A percentile compares a stretch with the other conserved stretches of the same genome.
These are phyloP conservation scores for Acmispon strigosus DNA, from an alignment of 306 rosid genomes.

Conservation along the genomic window DNA sequence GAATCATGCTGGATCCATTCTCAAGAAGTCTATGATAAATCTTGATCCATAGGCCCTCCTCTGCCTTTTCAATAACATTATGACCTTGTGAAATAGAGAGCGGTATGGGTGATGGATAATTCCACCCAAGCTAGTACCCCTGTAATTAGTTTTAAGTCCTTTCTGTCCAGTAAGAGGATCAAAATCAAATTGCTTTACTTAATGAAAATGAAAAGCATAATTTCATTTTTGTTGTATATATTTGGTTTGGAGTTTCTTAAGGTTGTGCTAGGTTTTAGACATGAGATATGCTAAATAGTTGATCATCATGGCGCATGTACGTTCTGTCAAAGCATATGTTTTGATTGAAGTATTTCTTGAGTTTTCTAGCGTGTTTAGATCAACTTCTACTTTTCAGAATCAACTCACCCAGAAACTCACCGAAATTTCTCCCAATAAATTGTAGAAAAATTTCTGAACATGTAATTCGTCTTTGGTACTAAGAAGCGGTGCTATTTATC, in stretches of 20 bases:
- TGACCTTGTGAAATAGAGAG: not conserved
- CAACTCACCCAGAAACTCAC: no score
- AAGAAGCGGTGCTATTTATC: no score
- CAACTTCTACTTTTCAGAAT: no score
- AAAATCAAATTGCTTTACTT: not conserved
- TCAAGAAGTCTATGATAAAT: not conserved
- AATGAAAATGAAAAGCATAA: not conserved
- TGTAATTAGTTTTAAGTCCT: not conserved
- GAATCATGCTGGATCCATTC: not conserved
- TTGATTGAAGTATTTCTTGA: no score
- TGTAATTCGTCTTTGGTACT: no score
- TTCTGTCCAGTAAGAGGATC: not conserved
- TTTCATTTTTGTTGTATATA: not conserved
- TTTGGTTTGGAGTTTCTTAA: not conserved
- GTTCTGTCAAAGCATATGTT: no score
- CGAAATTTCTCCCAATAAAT: no score
- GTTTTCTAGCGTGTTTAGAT: no score
- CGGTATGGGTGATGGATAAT: not conserved
- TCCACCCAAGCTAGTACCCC: not conserved
- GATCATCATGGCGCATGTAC: not conserved
- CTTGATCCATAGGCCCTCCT: not conserved
- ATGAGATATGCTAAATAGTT: no score
- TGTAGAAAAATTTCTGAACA: no score
- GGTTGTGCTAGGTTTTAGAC: constrained; percentile 4
- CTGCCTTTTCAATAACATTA: not conserved